A percentile compares a stretch with the other conserved stretches of the same genome.
Conservation (phyloP, 2,329 filamentous ascomycete species). For the Fusarium cicatricum region DNA sequence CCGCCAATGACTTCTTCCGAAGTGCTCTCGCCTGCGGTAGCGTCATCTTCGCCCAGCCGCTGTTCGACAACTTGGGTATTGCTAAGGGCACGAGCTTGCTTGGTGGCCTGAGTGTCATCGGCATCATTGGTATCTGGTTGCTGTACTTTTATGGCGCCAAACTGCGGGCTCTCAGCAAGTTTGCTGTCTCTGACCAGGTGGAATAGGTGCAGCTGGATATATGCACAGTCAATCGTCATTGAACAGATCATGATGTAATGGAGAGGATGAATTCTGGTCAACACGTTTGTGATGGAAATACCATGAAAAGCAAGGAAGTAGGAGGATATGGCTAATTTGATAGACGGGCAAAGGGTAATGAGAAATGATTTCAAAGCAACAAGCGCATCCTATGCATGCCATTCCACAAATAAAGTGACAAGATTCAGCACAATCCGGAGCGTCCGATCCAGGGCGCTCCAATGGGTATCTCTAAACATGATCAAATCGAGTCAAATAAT, state of each 20-base stretch:
- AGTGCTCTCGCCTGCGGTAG: slow-evolving; percentile 66
- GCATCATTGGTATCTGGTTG: slow-evolving; percentile 66
- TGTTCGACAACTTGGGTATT: slow-evolving; percentile 67
- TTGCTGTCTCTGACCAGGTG: slow-evolving; percentile 53
- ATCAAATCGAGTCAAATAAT: slow-evolving; percentile 3
- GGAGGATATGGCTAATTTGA: slow-evolving; percentile 2
- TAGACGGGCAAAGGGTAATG: slow-evolving; percentile 9
- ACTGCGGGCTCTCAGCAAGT: slow-evolving; percentile 65
- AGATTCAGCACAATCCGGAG: background rate
- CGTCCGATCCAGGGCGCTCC: background rate
- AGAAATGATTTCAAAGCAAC: background rate
- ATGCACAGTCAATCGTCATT: background rate
- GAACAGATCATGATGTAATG: background rate
- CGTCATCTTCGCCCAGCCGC: slow-evolving; percentile 66
- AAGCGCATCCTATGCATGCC: background rate
- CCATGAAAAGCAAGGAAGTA: slow-evolving; percentile 6
- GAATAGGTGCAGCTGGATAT: slow-evolving; percentile 13
- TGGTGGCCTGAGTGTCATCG: slow-evolving; percentile 61
- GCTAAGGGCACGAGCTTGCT: slow-evolving; percentile 65
- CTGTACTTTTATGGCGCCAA: slow-evolving; percentile 65
- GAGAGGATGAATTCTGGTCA: background rate
- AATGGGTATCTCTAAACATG: slow-evolving; percentile 17
- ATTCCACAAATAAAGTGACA: background rate
- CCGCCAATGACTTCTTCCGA: slow-evolving; percentile 67
- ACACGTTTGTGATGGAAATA: slow-evolving; percentile 16